phyloP scores from a whole-genome alignment of 176 grass and related monocot species.

The Triticum monococcum region DNA sequence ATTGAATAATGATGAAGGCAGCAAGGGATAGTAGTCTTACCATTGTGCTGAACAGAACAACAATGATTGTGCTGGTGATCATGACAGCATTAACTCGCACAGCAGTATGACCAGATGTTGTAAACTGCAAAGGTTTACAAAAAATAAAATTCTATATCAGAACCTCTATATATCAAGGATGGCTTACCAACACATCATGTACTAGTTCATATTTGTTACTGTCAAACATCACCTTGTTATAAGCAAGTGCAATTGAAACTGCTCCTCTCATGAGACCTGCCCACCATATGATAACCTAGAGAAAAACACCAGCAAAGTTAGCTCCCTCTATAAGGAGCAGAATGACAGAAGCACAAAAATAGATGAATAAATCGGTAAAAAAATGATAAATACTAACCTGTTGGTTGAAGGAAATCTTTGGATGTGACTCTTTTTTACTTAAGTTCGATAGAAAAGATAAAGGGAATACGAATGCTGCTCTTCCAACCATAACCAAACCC shows the following conservation, averaged over 20 bases:
- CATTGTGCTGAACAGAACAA: slow-evolving; percentile 97
- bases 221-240: slow-evolving; percentile 76
- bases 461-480: slow-evolving; percentile 91
- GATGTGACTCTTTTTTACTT: slow-evolving; percentile 53
- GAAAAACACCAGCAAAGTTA: slow-evolving; percentile 31
- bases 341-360: slow-evolving; percentile 13
- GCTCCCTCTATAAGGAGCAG: neutral
- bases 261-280: slow-evolving; percentile 99
- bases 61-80: slow-evolving; percentile 95
- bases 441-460: slow-evolving; percentile 78
- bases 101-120: slow-evolving; percentile 60
- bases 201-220: slow-evolving; percentile 1
- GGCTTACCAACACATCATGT: neutral
- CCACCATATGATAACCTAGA: slow-evolving; percentile 88
- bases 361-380: neutral
- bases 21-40: slow-evolving; percentile 38
- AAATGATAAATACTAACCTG: slow-evolving; percentile 47
- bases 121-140: slow-evolving; percentile 62
- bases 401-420: slow-evolving; percentile 86
- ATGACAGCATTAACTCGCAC: slow-evolving; percentile 71
- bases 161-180: slow-evolving; percentile 13
- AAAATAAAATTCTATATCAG: slow-evolving; percentile 9
- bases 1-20: slow-evolving; percentile 10
- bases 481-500: slow-evolving; percentile 84
- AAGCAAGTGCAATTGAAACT: slow-evolving; percentile 99